Evolutionary conservation across 164 flowering plant species (phyloP).

Genomic region (Tetracentron sinense): DNA sequence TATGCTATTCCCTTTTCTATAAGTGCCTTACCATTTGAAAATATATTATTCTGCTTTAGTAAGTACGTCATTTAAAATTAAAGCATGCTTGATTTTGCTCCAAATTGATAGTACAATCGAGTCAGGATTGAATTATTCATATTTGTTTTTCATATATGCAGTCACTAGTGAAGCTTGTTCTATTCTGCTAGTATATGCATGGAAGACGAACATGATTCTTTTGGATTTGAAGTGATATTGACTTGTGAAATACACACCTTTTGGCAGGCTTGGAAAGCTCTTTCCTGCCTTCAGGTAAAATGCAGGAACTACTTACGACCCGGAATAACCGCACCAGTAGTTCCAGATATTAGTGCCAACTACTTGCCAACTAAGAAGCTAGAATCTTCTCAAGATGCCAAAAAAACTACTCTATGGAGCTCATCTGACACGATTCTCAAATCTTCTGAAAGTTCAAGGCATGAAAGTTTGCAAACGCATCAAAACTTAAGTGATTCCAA

Average conservation of each 20-base stretch:
- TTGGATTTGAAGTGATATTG: not conserved
- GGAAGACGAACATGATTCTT: not conserved
- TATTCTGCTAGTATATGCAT: not conserved
- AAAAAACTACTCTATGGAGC: slow-evolving; percentile 24
- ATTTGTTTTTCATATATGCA: not conserved
- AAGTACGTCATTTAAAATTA: not conserved
- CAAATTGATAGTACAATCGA: too few relatives aligned
- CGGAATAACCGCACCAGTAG: slow-evolving; percentile 55
- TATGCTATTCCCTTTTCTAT: not conserved
- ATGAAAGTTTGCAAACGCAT: slow-evolving; percentile 17
- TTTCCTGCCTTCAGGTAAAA: slow-evolving; percentile 53
- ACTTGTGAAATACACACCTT: not conserved
- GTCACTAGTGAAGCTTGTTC: not conserved
- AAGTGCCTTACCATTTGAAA: not conserved
- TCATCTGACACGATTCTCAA: slow-evolving; percentile 22
- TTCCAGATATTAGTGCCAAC: slow-evolving; percentile 22
- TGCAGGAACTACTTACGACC: slow-evolving; percentile 57
- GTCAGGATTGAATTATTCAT: not conserved
- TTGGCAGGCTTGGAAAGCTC: slow-evolving; percentile 81
- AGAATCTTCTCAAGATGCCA: slow-evolving; percentile 18
- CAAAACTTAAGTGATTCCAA: slow-evolving; percentile 20
- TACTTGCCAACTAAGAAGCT: slow-evolving; percentile 7
- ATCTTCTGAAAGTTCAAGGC: slow-evolving; percentile 14
- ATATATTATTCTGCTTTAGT: not conserved
- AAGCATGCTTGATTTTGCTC: not conserved